Conservation (phyloP, 2,329 filamentous ascomycete genomes). For the Alternaria brassicae region DNA sequence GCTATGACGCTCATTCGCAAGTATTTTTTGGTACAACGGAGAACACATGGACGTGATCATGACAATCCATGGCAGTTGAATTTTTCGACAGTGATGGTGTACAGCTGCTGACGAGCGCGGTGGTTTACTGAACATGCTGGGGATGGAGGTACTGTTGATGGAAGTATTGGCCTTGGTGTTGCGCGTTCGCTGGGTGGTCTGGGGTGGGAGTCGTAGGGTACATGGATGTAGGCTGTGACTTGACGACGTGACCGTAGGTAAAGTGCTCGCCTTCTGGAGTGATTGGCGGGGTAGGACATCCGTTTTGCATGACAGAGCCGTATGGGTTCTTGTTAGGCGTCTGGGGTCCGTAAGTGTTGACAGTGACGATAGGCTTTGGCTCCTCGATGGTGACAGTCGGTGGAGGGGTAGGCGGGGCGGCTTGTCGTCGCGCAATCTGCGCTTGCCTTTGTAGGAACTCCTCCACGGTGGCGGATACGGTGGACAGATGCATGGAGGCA, state of each 20-base stretch:
- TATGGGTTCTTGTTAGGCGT: constrained; percentile 81
- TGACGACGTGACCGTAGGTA: constrained; percentile 38
- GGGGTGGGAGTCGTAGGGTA: constrained; percentile 51
- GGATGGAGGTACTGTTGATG: constrained; percentile 46
- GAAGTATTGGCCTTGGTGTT: constrained; percentile 46
- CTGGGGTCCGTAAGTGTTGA: constrained; percentile 66
- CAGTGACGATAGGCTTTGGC: constrained; percentile 54
- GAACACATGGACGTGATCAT: constrained; percentile 20
- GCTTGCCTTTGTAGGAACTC: constrained; percentile 68
- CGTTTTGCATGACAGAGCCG: constrained; percentile 68
- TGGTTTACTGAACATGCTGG: constrained; percentile 42
- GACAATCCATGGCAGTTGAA: constrained; percentile 19
- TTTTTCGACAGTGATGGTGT: constrained; percentile 27
- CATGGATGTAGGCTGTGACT: constrained; percentile 35
- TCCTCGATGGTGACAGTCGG: constrained; percentile 60
- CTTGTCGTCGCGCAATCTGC: constrained; percentile 56
- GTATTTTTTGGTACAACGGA: constrained; percentile 49
- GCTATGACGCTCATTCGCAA: constrained; percentile 51
- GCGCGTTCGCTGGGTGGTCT: constrained; percentile 39
- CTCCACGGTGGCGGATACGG: constrained; percentile 69
- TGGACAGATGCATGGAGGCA: constrained; percentile 68
- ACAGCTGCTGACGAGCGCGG: constrained; percentile 21
- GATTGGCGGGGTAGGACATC: constrained; percentile 85
- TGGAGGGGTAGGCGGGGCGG: constrained; percentile 64
- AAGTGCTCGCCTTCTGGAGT: constrained; percentile 70